These are phyloP conservation scores for Colletotrichum spaethianum DNA, from an alignment of 2,329 filamentous ascomycete genomes.

Conservation along the genomic window DNA sequence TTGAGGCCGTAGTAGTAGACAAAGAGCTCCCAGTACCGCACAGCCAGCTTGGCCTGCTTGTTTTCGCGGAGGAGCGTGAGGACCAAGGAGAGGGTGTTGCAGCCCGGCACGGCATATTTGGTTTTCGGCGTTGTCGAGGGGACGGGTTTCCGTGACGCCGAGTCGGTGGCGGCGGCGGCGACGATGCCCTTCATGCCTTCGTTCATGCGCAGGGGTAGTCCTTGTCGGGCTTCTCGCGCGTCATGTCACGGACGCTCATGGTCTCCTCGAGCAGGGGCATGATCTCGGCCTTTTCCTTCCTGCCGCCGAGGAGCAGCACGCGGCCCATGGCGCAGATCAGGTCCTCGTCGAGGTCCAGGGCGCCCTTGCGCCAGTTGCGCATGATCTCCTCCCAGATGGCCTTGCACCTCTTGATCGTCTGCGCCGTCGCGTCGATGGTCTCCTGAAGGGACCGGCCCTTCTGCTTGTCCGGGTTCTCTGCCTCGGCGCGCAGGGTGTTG, in stretches of 20 bases:
- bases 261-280: constrained; percentile 85
- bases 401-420: constrained; percentile 76
- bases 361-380: constrained; percentile 80
- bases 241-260: constrained; percentile 77
- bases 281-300: constrained; percentile 78
- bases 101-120: constrained; percentile 61
- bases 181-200: constrained; percentile 44
- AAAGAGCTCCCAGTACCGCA: constrained; percentile 84
- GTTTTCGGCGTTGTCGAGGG: constrained; percentile 26
- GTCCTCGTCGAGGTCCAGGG: constrained; percentile 81
- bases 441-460: constrained; percentile 50
- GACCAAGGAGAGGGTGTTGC: constrained; percentile 77
- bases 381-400: constrained; percentile 86
- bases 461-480: constrained; percentile 49
- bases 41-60: constrained; percentile 72
- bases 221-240: constrained; percentile 43
- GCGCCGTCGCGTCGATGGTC: constrained; percentile 52
- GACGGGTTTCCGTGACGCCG: constrained; percentile 38
- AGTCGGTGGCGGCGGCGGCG: constrained; percentile 30
- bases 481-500: constrained; percentile 75
- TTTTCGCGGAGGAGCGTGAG: constrained; percentile 75
- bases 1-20: constrained; percentile 72
- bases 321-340: constrained; percentile 87
- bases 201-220: constrained; percentile 32
- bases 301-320: constrained; percentile 76